phyloP scores from a whole-genome alignment of 2,329 filamentous ascomycete species.

The Niveomyces coronatus region DNA sequence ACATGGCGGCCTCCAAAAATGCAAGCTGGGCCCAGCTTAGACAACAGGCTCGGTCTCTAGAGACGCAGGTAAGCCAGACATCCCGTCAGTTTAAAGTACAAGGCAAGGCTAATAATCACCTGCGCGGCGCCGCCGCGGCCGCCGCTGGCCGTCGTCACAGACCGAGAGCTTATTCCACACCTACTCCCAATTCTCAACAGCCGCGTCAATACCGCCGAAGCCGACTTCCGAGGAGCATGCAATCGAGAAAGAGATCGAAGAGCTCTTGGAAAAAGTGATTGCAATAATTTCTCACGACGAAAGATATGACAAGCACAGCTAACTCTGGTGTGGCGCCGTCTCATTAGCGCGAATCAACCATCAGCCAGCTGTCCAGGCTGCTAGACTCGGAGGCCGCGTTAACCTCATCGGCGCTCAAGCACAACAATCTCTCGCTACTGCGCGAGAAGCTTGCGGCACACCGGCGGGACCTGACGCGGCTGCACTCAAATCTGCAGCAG shows the following conservation, averaged over 20 bases:
- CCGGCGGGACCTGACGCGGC: constrained; percentile 66
- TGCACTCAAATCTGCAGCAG: constrained; percentile 63
- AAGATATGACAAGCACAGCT: constrained; percentile 5
- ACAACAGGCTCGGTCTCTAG: constrained; percentile 79
- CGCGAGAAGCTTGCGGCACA: constrained; percentile 85
- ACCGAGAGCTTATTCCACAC: constrained; percentile 74
- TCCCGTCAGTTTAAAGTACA: no score
- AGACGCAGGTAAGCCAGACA: constrained; percentile 93
- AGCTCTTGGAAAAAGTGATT: constrained; percentile 78
- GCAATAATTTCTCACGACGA: no score
- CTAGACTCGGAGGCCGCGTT: constrained; percentile 86
- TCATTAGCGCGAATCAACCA: constrained; percentile 64
- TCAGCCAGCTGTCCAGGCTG: constrained; percentile 74
- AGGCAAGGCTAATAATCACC: no score
- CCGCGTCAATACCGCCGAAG: constrained; percentile 68
- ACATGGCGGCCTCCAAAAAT: constrained; percentile 45
- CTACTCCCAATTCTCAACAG: constrained; percentile 84
- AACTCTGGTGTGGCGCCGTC: constrained; percentile 3
- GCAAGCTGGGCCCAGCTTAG: constrained; percentile 87
- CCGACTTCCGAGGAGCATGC: constrained; percentile 75
- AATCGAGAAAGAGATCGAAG: constrained; percentile 72
- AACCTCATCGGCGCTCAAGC: constrained; percentile 87
- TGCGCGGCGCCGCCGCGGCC: no score
- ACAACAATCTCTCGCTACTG: constrained; percentile 87
- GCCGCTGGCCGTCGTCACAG: no score